These are phyloP conservation scores for Candida insectalens DNA, from an alignment of 805 yeast genomes.

Conservation along the genomic window DNA sequence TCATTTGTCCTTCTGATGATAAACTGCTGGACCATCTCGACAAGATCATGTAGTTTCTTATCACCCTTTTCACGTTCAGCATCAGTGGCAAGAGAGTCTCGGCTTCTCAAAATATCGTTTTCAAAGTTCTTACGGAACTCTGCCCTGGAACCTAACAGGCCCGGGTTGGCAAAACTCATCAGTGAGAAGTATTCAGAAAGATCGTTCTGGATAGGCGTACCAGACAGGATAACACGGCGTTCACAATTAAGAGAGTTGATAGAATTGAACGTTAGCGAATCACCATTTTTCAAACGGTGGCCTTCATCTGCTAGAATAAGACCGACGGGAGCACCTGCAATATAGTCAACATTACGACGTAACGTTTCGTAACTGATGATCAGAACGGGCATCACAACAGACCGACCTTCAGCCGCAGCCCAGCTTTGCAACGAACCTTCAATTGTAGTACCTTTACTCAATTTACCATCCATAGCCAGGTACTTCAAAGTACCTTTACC, in stretches of 20 bases:
- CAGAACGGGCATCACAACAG: conserved; percentile 84
- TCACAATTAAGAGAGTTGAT: conserved; percentile 75
- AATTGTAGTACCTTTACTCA: conserved; percentile 61
- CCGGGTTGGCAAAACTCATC: conserved; percentile 89
- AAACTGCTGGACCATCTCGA: conserved; percentile 73
- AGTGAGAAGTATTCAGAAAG: conserved; percentile 87
- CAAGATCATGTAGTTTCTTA: conserved; percentile 55
- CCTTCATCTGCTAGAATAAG: conserved; percentile 82
- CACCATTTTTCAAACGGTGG: conserved; percentile 79
- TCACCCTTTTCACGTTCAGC: conserved; percentile 65
- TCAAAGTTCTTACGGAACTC: conserved; percentile 87
- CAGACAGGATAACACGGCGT: conserved; percentile 85
- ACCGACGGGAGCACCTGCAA: conserved; percentile 75
- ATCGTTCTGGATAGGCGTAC: conserved; percentile 96
- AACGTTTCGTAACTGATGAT: conserved; percentile 92
- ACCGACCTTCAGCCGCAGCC: conserved; percentile 83
- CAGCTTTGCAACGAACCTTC: conserved; percentile 63
- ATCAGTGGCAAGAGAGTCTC: conserved; percentile 87
- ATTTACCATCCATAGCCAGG: conserved; percentile 85
- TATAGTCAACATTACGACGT: conserved; percentile 69
- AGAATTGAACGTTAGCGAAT: conserved; percentile 83
- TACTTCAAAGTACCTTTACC: conserved; percentile 89
- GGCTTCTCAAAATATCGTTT: conserved; percentile 64
- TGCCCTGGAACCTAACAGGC: conserved; percentile 70
- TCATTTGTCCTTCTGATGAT: conserved; percentile 95